Base-by-base conservation (phyloP, 805 yeast genomes). In the Zygotorulaspora florentina region DNA sequence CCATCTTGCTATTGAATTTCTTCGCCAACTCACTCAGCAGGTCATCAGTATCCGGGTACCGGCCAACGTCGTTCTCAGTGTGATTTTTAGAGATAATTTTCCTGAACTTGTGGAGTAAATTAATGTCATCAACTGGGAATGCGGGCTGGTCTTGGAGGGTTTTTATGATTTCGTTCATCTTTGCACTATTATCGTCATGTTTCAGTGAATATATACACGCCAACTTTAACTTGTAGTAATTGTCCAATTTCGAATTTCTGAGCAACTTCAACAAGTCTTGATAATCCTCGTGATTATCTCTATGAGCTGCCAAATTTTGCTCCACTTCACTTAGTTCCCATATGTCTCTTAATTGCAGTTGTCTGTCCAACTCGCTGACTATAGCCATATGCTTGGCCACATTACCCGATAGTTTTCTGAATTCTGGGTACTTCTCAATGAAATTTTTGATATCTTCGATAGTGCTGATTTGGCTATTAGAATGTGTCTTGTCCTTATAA, bases 401-500 rank as follows among this genome's bases (percentile, higher is more conserved):
- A 62, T 90, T 91, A 28, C 87, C 81, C 9, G 95, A 85, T 28
- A 91, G 71, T 60, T 86, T 88, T 54, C 88, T 83, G 64, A 87
- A 90, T 62, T 93, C 99, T 1, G 99, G 99, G 58, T 85, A 89
- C 51, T 87, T 87, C 47, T 90, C 96, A 46, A 93, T 81, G 58
- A 91, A 87, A 56, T 81, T 80, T 65, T 91, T 93, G 80, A 93
- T 85, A 58, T 93, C 99, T 15, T 86, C 81, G 38, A 93, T 80
- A 30, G 93, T 82, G 52, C 81, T 81, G 51, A 91, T 75, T 50
- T 82, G 80, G 39, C 56, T 61, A 42, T 81, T 79, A 16, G 83
- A 77, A 56, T 89, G 85, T 1, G 97, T 86, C 58, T 85, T 86
- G 16, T 72, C 63, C 59, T 88, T 91, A 66, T 89, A 93, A 37